Base-by-base conservation (phyloP, 202 grass and related monocot species). In the Zizania palustris region DNA sequence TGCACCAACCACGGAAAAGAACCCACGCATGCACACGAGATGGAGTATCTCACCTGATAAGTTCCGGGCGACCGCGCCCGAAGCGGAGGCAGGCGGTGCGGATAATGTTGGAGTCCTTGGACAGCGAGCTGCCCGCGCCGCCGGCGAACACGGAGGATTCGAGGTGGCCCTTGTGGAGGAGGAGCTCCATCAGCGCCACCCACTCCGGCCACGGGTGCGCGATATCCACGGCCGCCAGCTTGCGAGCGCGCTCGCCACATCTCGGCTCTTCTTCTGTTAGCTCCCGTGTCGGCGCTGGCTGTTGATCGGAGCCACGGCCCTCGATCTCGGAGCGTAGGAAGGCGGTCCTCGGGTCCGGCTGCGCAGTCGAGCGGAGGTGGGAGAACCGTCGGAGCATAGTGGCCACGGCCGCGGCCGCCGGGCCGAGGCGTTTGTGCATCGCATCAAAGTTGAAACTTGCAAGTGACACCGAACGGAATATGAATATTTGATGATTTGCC, bases 61-160 rank as follows among this genome's bases (percentile, higher is more conserved):
- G 58, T 76, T 82, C 85, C 14, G 82, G 45, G 3, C 65, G 83
- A 64, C 92, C 84, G 38, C 91, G 84, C 5, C 86, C 94, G 22
- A 97, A 93, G 18, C 67, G 80, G 60, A 97, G 93, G 84, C 90
- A 93, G 33, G 91, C 94, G 22, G 89, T 97, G 74, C 91, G 88
- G 65, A 93, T 80, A 35, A 45, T 73, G 68, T 97, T 97, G 36
- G 82, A 74, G 40, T 97, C 94, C 70, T 90, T 90, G 56, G 86
- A 71, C 63, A 35, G 84, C 20, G 54, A 51, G 28, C 18, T 69
- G 21, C 74, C 33, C 20, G 19, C 28, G 15, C 21, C 21, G 4
- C 54, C 53, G 15, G 63, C 65, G 79, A 93, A 80, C 6, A 76
- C 76, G 0, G 87, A 71, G 49, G 75, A 82, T 13, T 93, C 79